Evolutionary conservation across 768 basidiomycete genomes (phyloP).

Genomic region (Inosperma sp.): DNA sequence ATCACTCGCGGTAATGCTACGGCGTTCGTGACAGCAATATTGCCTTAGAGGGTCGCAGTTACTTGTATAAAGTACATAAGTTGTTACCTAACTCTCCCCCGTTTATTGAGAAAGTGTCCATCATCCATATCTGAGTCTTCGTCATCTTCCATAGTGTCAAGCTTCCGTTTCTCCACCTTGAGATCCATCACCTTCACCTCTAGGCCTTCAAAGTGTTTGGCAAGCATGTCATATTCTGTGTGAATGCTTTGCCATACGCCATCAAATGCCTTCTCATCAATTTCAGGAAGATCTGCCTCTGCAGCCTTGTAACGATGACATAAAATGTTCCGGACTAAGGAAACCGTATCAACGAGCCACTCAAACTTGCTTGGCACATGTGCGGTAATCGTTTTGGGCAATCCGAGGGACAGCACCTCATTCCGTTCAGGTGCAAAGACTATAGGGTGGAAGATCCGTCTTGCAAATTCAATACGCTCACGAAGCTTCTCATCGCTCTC

Average conservation of each 20-base stretch:
- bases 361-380: too few species aligned
- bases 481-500: conserved; percentile 4
- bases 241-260: too few species aligned
- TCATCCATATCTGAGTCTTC: neutral
- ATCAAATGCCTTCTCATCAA: too few species aligned
- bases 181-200: neutral
- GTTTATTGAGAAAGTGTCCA: neutral
- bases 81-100: neutral
- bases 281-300: too few species aligned
- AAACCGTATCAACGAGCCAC: too few species aligned
- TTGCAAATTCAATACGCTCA: conserved; percentile 2
- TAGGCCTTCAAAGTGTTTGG: neutral
- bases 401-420: conserved; percentile 1
- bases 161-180: neutral
- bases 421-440: conserved; percentile 2
- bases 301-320: too few species aligned
- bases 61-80: neutral
- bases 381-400: too few species aligned
- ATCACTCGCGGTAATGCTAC: too few species aligned
- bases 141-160: neutral
- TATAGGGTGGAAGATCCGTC: conserved; percentile 4
- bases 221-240: too few species aligned
- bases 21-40: too few species aligned
- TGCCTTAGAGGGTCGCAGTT: neutral
- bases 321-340: too few species aligned